Base-by-base conservation (phyloP, 1,139 yeast species). In the Diutina neorugosa region DNA sequence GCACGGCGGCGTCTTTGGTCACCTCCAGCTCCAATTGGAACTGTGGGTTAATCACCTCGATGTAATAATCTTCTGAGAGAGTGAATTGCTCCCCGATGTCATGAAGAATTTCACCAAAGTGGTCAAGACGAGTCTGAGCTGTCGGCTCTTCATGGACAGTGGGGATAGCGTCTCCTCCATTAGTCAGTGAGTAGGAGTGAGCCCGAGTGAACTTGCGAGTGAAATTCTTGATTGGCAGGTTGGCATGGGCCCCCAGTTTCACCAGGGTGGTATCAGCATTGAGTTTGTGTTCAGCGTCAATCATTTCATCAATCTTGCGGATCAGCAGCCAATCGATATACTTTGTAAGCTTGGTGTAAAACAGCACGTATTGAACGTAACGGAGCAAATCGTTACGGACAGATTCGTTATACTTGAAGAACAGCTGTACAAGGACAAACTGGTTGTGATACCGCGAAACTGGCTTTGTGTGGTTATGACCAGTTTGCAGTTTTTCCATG, bases 21-120 rank as follows among this genome's bases (percentile, higher is more conserved):
- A 79, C 79, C 41, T 83, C 84, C 53, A 87, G 77, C 56, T 85
- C 83, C 21, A 91, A 66, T 63, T 91, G 96, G 52, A 93, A 80
- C 63, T 93, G 98, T 4, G 40, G 46, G 16, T 37, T 27, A n/a
- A 46, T 25, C 34, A 37, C 31, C 34, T 37, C 51, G 9, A 48
- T 43, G 19, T 25, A 43, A 16, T 19, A n/a, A n/a, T 41, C 52
- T 9, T 49, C 52, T 8, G 27, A 20, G 3, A 42, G n/a, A 20
- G 20, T 21, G n/a, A 27, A 54, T 9, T 52, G 43, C 31, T 51
- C 51, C 14, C 51, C 44, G 14, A 55, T 48, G 5, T 27, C 37
- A 3, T 9, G 6, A 4, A 46, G 27, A 3, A 46, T n/a, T 23
- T 46, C 50, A 6, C 5, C 27, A 6, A 27, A 46, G 23, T 46